Percentiles rank a stretch among this genome's conserved stretches.
Conservation (phyloP, 306 rosid species). For the Comarum palustre region DNA sequence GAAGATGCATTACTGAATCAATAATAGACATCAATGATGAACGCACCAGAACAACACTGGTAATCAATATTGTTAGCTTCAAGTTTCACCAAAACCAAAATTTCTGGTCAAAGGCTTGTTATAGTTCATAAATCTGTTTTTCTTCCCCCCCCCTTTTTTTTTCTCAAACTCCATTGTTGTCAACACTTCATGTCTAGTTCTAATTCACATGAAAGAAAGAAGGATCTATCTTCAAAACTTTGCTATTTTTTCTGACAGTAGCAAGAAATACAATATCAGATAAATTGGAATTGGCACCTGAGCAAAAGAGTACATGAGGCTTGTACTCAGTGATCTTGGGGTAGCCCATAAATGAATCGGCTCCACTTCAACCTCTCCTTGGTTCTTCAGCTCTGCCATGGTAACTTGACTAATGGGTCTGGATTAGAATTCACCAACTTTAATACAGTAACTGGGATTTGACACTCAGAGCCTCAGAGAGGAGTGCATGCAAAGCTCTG, state of each 20-base stretch:
- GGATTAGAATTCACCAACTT: background rate
- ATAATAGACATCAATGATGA: background rate
- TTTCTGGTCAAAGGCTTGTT: constrained; percentile 1
- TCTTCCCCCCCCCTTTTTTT: too few species aligned
- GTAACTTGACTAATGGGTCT: background rate
- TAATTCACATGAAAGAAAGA: background rate
- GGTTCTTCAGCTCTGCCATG: constrained; percentile 41
- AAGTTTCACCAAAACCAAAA: background rate
- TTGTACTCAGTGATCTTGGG: constrained; percentile 76
- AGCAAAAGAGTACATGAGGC: constrained; percentile 76
- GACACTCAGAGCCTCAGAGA: background rate
- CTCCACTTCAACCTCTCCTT: constrained; percentile 42
- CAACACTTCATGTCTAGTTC: background rate
- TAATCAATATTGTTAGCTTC: background rate
- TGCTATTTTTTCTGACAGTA: constrained; percentile 7
- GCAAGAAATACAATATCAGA: background rate
- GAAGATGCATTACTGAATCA: background rate
- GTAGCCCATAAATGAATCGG: constrained; percentile 79
- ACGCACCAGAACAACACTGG: background rate
- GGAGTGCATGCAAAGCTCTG: background rate
- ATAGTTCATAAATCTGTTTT: background rate
- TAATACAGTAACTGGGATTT: background rate
- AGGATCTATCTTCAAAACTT: background rate
- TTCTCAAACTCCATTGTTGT: background rate
- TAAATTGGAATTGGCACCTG: constrained; percentile 43